Base-by-base conservation (phyloP, 176 grass and related monocot species). In the Alloteropsis semialata region DNA sequence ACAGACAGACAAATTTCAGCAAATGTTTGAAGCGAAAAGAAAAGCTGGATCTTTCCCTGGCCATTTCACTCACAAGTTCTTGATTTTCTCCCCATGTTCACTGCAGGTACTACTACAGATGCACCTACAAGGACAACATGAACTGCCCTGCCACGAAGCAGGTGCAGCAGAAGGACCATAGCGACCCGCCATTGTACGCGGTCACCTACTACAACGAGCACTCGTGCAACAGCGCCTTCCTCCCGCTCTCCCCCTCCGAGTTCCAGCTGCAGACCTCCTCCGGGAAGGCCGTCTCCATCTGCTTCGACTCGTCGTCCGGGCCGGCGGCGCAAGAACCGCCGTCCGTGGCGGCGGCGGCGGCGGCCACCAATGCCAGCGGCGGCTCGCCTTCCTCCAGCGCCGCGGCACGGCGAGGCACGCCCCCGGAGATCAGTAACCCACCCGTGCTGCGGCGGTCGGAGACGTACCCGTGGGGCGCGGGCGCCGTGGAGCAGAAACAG, bases 131-230 rank as follows among this genome's bases (percentile, higher is more conserved):
- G 32, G 89, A 88, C 64, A 88, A 91, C 77, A 87, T 84, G 82
- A 88, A 85, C 34, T 91, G 89, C 82, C 85, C 81, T 21, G 89
- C 89, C 0, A 91, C 85, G 53, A 91, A 91, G n/a, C 89, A 91
- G 81, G 79, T 91, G 68, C 89, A 91, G 81, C 89, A 91, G 85
- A 87, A 91, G 54, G 85, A 91, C 72, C 65, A 84, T 72, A 88
- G 86, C 36, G 89, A 91, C 44, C 89, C 89, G 64, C 89, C 89
- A 77, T 88, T 91, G 82, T 91, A 88, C 64, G 73, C 82, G 25
- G 89, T 91, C 64, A 91, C 89, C 76, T 91, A 91, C 89, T 88
- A 88, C 81, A 91, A 82, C 19, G 85, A 91, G 46, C 89, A 91
- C 73, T 65, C 89, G 45, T 91, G 89, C 72, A 91, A 91, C 82